A percentile compares a stretch with the other conserved stretches of the same genome.
These are phyloP conservation scores for Apocynum venetum DNA, from an alignment of 257 asterid genomes.

Conservation along the genomic window DNA sequence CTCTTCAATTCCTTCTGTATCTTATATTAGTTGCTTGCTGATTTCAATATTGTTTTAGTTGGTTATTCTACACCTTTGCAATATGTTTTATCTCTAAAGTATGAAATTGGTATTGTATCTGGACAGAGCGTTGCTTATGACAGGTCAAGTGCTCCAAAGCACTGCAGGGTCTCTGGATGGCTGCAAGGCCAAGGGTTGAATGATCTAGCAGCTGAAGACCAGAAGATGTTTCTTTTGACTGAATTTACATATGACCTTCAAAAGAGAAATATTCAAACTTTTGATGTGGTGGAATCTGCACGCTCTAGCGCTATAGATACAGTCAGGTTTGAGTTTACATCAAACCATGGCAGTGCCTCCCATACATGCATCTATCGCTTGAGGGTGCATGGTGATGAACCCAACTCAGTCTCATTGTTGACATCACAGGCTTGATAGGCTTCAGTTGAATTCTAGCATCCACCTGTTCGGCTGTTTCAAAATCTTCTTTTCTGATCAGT, in stretches of 20 bases:
- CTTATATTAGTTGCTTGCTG: neutral
- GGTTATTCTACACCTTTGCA: neutral
- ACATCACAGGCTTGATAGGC: conserved; percentile 38
- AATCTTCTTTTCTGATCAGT: neutral
- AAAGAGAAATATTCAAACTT: conserved; percentile 77
- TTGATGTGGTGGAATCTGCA: conserved; percentile 43
- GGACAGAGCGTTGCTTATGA: conserved; percentile 87
- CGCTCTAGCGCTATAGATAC: conserved; percentile 48
- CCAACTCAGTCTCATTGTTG: conserved; percentile 33
- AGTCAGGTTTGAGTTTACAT: conserved; percentile 64
- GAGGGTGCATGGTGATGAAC: conserved; percentile 80
- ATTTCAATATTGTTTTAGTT: neutral
- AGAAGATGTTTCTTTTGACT: conserved; percentile 47
- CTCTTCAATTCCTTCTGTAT: neutral
- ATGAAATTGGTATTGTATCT: conserved; percentile 13
- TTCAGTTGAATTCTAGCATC: conserved; percentile 4
- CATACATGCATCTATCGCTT: conserved; percentile 88
- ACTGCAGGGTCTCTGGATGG: conserved; percentile 88
- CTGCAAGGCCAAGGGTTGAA: conserved; percentile 32
- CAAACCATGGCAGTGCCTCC: conserved; percentile 73
- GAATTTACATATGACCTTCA: conserved; percentile 76
- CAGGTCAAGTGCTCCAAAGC: conserved; percentile 91
- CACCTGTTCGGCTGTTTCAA: neutral
- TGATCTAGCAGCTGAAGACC: conserved; percentile 23
- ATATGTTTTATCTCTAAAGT: neutral